A percentile compares a stretch with the other conserved stretches of the same genome.
Conservation (phyloP, 139 green algal species). For the Chlamydomonas incerta region DNA sequence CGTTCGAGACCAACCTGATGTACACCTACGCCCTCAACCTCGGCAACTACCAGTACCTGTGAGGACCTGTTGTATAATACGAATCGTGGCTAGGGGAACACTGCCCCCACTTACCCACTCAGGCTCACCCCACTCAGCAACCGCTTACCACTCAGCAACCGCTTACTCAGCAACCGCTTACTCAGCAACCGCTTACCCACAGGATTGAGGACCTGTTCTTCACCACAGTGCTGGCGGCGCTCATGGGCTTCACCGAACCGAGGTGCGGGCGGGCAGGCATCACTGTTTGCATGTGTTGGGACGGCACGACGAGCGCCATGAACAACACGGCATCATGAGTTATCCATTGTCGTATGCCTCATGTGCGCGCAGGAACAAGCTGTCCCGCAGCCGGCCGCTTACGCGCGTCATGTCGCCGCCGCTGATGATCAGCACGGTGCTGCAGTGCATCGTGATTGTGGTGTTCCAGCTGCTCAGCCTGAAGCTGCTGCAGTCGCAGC, state of each 20-base stretch:
- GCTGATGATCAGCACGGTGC: slow-evolving; percentile 61
- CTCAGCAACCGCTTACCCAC: too few relatives aligned
- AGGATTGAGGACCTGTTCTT: slow-evolving; percentile 78
- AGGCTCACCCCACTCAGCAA: too few relatives aligned
- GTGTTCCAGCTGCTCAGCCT: slow-evolving; percentile 65
- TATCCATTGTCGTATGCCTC: too few relatives aligned
- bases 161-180: too few relatives aligned
- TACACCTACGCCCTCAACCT: slow-evolving; percentile 71
- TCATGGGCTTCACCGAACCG: slow-evolving; percentile 78
- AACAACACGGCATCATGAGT: too few relatives aligned
- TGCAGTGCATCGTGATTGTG: slow-evolving; percentile 66
- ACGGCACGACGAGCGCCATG: too few relatives aligned
- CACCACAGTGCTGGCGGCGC: slow-evolving; percentile 73
- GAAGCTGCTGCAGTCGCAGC: slow-evolving; percentile 43
- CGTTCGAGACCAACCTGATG: slow-evolving; percentile 74
- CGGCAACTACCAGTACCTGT: slow-evolving; percentile 77
- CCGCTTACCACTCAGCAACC: too few relatives aligned
- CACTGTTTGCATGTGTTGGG: too few relatives aligned
- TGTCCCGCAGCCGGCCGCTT: slow-evolving; percentile 57
- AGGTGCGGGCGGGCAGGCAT: too few relatives aligned
- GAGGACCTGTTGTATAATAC: slow-evolving; percentile 81
- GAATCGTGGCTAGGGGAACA: too few relatives aligned
- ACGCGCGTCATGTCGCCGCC: slow-evolving; percentile 66
- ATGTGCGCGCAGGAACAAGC: slow-evolving; percentile 10
- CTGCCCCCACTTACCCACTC: too few relatives aligned